These are phyloP conservation scores for Ganoderma sinense DNA, from an alignment of 1,284 basidiomycete species.

Conservation along the genomic window DNA sequence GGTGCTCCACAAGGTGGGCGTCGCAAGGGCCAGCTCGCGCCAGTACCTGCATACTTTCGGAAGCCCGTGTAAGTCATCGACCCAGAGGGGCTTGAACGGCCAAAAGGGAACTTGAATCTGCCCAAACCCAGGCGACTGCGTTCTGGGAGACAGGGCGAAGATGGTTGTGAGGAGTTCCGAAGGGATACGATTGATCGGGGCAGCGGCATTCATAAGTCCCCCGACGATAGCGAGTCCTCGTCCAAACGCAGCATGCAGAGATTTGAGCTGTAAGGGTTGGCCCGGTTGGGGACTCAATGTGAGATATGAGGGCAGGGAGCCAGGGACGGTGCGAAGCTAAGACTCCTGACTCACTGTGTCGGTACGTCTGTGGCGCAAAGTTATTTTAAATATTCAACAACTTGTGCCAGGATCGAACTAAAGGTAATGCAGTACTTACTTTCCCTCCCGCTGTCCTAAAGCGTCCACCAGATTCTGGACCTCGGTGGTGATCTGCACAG, in stretches of 20 bases:
- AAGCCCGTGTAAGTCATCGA: not conserved
- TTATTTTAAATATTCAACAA: not conserved
- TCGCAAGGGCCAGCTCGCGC: constrained; percentile 2
- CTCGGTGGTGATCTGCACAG: not conserved
- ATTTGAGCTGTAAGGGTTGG: not conserved
- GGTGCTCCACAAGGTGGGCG: not conserved
- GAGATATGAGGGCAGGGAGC: too few species aligned
- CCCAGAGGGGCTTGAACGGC: not conserved
- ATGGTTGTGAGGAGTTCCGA: constrained; percentile 6
- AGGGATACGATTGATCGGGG: constrained; percentile 11
- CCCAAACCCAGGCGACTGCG: not conserved
- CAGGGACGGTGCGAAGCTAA: not conserved
- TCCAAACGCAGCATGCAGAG: not conserved
- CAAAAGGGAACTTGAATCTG: not conserved
- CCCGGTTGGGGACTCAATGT: too few species aligned
- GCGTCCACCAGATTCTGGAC: not conserved
- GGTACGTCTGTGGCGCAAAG: not conserved
- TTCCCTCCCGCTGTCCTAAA: not conserved
- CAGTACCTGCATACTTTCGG: constrained; percentile 2
- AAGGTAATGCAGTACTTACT: not conserved
- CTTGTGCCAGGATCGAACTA: not conserved
- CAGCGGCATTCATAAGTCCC: not conserved
- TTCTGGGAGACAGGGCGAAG: not conserved
- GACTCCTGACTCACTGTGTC: not conserved
- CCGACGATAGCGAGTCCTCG: not conserved